Conservation (phyloP, 1,139 yeast genomes). For the Suhomyces kunorum region DNA sequence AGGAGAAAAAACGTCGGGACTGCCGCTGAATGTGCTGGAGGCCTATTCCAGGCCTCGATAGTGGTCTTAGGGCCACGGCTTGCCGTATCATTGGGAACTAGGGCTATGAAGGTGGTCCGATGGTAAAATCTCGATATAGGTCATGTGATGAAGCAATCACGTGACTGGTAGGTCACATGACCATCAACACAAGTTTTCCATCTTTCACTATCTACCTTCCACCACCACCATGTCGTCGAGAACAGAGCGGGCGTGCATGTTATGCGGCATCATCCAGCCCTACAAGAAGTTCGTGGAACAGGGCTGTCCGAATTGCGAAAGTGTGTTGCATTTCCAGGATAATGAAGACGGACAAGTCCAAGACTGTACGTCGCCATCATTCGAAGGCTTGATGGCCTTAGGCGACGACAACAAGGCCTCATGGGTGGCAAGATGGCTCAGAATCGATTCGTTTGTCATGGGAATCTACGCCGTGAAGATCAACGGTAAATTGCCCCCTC, state of each 20-base stretch:
- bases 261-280: conserved; percentile 90
- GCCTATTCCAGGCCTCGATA: neutral
- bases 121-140: neutral
- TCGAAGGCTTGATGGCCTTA: conserved; percentile 92
- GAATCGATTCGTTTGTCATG: conserved; percentile 85
- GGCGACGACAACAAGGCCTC: conserved; percentile 78
- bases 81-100: conserved; percentile 2
- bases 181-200: neutral
- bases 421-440: conserved; percentile 97
- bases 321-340: conserved; percentile 74
- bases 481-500: conserved; percentile 88
- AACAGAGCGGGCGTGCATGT: conserved; percentile 94
- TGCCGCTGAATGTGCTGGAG: neutral
- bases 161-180: neutral
- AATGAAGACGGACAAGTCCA: conserved; percentile 81
- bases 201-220: neutral
- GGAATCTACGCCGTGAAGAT: conserved; percentile 95
- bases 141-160: neutral
- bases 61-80: neutral
- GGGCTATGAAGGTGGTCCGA: neutral
- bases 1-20: conserved; percentile 8
- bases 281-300: conserved; percentile 68
- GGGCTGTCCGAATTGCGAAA: conserved; percentile 98
- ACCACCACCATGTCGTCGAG: conserved; percentile 50
- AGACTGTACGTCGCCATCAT: conserved; percentile 94